These are phyloP conservation scores for Mortierella sp. DNA, from an alignment of 371 early-diverging fungal species.

Conservation along the genomic window DNA sequence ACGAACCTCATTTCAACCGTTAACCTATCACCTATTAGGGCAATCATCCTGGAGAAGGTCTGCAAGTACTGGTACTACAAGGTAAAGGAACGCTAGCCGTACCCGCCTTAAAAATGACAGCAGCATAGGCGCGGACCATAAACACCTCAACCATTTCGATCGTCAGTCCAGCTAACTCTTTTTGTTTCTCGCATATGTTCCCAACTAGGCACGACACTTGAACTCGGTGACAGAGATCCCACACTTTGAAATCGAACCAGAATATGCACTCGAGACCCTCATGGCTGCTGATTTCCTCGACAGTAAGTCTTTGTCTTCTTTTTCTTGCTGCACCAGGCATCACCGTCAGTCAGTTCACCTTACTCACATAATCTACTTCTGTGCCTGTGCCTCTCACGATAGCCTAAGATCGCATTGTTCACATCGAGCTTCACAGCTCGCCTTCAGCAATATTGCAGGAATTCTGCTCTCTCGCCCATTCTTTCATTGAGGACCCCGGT, in stretches of 20 bases:
- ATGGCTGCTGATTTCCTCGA: slow-evolving; percentile 97
- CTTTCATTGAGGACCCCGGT: not conserved
- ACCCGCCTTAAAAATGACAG: not conserved
- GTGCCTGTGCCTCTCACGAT: not conserved
- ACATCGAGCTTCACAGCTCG: not conserved
- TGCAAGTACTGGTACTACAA: slow-evolving; percentile 93
- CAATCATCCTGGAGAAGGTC: slow-evolving; percentile 91
- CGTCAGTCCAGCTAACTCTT: not conserved
- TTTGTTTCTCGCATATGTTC: too few species aligned
- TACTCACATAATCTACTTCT: too few species aligned
- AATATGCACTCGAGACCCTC: slow-evolving; percentile 90
- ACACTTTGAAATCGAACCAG: slow-evolving; percentile 91
- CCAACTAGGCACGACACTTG: slow-evolving; percentile 66
- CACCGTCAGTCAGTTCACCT: not conserved
- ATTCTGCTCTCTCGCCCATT: not conserved
- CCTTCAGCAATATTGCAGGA: not conserved
- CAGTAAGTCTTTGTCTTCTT: slow-evolving; percentile 58
- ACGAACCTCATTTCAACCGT: not conserved
- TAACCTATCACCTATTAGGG: slow-evolving; percentile 64
- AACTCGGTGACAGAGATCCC: slow-evolving; percentile 85
- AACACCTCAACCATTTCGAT: too few species aligned
- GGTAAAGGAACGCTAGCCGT: slow-evolving; percentile 25
- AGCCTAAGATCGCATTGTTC: not conserved
- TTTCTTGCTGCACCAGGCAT: not conserved
- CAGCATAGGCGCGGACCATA: not conserved